Base-by-base conservation (phyloP, 1,284 basidiomycete species). In the Rhodotorula sp. region DNA sequence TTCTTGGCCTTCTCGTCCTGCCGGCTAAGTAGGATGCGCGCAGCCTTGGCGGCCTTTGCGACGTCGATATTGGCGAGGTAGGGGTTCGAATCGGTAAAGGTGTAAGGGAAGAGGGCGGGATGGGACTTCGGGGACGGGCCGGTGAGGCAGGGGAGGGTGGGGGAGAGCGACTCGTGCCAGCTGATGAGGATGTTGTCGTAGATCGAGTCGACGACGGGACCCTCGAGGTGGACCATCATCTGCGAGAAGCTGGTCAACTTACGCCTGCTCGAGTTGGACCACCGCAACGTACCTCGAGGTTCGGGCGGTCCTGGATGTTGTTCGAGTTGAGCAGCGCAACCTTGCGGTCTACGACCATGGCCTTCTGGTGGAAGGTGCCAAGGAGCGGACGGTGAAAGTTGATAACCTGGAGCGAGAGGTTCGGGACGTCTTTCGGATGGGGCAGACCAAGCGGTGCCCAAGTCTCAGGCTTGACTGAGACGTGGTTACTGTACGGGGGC, bases 331-430 rank as follows among this genome's bases (percentile, higher is more conserved):
- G 82, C 67, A 91, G 82, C 0, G 88, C 90, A 41, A 91, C 84
- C 75, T 87, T 88, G 27, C 90, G 85, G 78, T 92, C 90, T 17
- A 91, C 87, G 73, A 89, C 90, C 80, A 92, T 91, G 57, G 88
- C 87, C 27, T 77, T 77, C 36, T 77, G 76, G 77, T 92, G 91
- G 81, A 91, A 92, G 0, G 90, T 91, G 44, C 89, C 76, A 46
- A 89, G 82, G 29, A 88, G 74, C 2, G 88, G 87, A 36, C 85
- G 82, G 74, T 84, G 82, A 67, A 82, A 84, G 76, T 83, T 83
- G 80, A 90, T 83, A 50, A 89, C 86, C 78, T 90, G 85, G 65
- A 90, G 82, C 54, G 87, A 83, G 41, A 90, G 80, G 66, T 88
- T 86, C 2, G 86, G 86, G 50, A 90, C 86, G 64, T 90, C 87